Percentiles rank a stretch among this genome's conserved stretches.
Evolutionary conservation across 805 yeast species (phyloP).

Genomic region (Saturnispora mendoncae): DNA sequence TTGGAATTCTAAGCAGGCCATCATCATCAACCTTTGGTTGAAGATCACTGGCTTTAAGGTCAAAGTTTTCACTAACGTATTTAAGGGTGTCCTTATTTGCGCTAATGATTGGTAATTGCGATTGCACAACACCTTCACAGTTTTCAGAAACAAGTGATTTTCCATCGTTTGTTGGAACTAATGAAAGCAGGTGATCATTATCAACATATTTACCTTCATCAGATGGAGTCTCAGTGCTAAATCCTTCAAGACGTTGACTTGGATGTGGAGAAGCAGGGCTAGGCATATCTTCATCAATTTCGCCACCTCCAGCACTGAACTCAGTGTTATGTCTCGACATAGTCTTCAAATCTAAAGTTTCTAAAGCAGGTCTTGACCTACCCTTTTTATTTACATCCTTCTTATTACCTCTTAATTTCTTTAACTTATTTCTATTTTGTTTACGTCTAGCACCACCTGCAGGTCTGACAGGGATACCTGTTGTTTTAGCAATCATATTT

Average conservation of each 20-base stretch:
- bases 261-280: background rate
- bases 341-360: constrained; percentile 14
- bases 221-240: background rate
- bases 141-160: constrained; percentile 10
- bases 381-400: constrained; percentile 27
- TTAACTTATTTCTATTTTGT: constrained; percentile 37
- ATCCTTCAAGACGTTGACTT: background rate
- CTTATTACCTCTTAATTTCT: constrained; percentile 22
- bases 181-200: constrained; percentile 7
- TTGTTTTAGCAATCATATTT: constrained; percentile 13
- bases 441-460: constrained; percentile 66
- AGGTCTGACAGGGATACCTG: constrained; percentile 47
- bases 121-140: too few relatives aligned
- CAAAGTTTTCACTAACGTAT: constrained; percentile 15
- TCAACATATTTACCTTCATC: constrained; percentile 2
- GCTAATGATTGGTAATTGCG: constrained; percentile 8
- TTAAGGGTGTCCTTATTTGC: constrained; percentile 13
- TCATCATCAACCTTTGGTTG: constrained; percentile 29
- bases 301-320: constrained; percentile 1
- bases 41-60: constrained; percentile 19
- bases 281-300: background rate
- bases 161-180: constrained; percentile 13
- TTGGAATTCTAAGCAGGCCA: constrained; percentile 27
- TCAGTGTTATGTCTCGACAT: constrained; percentile 11
- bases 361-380: constrained; percentile 26